A percentile compares a stretch with the other conserved stretches of the same genome.
phyloP scores from a whole-genome alignment of 192 early-diverging fungal species.

The Coemansia sp. region DNA sequence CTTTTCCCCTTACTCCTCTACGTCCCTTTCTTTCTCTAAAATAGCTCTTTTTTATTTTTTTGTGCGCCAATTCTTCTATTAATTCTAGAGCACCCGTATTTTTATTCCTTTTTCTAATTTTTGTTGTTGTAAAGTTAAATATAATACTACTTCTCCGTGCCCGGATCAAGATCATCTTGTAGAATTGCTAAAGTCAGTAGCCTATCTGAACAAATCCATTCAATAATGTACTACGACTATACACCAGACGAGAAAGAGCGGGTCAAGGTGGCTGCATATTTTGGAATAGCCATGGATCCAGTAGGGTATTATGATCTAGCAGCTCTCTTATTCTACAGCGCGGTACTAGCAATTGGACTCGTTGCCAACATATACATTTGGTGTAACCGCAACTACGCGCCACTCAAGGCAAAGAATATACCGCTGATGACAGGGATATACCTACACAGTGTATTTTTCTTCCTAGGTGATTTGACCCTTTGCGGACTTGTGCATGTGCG shows the following conservation, averaged over 20 bases:
- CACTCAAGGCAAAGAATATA: slow-evolving; percentile 53
- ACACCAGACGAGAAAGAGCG: slow-evolving; percentile 24
- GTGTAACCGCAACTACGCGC: slow-evolving; percentile 43
- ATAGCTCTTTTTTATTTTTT: too few species aligned
- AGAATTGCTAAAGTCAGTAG: too few species aligned
- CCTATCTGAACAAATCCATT: too few species aligned
- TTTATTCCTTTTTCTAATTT: too few species aligned
- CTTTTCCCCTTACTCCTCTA: too few species aligned
- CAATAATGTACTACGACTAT: slow-evolving; percentile 44
- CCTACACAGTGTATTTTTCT: slow-evolving; percentile 44
- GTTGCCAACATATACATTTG: slow-evolving; percentile 38
- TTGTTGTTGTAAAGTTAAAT: too few species aligned
- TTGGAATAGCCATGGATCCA: slow-evolving; percentile 29
- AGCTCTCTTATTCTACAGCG: slow-evolving; percentile 13
- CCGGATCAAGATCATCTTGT: too few species aligned
- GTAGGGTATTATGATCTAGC: slow-evolving; percentile 32
- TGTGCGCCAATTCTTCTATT: too few species aligned
- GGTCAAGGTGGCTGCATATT: slow-evolving; percentile 30
- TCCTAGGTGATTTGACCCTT: slow-evolving; percentile 43
- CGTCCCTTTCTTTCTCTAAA: too few species aligned
- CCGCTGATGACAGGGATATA: slow-evolving; percentile 46
- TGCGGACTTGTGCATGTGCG: slow-evolving; percentile 42
- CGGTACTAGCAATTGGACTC: slow-evolving; percentile 23
- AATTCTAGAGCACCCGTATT: too few species aligned
- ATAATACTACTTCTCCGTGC: too few species aligned